phyloP scores from a whole-genome alignment of 2,329 filamentous ascomycete genomes.

The Trichoderma sp. region DNA sequence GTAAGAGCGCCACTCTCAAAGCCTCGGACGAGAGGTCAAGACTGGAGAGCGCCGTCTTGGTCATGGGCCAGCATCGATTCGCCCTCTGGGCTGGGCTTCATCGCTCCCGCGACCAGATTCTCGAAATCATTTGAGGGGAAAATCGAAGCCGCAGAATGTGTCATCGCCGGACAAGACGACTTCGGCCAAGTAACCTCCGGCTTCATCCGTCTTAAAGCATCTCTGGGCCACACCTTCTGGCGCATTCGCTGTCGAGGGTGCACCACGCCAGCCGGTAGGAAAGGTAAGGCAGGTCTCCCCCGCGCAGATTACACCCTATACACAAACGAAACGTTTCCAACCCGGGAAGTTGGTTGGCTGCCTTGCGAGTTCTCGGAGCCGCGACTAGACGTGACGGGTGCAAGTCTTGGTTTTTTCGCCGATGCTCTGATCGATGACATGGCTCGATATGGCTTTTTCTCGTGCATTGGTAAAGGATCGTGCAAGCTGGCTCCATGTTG shows the following conservation, averaged over 20 bases:
- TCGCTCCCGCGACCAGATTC: neutral
- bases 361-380: neutral
- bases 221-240: neutral
- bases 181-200: neutral
- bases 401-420: neutral
- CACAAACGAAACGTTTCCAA: neutral
- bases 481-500: neutral
- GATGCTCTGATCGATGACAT: neutral
- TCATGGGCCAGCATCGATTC: slow-evolving; percentile 3
- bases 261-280: neutral
- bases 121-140: neutral
- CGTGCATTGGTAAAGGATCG: neutral
- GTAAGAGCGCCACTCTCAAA: neutral
- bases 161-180: neutral
- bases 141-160: neutral
- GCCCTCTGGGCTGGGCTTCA: neutral
- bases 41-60: neutral
- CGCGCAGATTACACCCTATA: neutral
- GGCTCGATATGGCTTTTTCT: neutral
- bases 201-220: neutral
- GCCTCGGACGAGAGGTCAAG: neutral
- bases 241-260: neutral
- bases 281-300: neutral
- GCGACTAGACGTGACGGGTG: neutral
- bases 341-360: neutral